Percentiles rank a stretch among this genome's conserved stretches.
phyloP scores from a whole-genome alignment of 257 asterid genomes.

The Plantago major region DNA sequence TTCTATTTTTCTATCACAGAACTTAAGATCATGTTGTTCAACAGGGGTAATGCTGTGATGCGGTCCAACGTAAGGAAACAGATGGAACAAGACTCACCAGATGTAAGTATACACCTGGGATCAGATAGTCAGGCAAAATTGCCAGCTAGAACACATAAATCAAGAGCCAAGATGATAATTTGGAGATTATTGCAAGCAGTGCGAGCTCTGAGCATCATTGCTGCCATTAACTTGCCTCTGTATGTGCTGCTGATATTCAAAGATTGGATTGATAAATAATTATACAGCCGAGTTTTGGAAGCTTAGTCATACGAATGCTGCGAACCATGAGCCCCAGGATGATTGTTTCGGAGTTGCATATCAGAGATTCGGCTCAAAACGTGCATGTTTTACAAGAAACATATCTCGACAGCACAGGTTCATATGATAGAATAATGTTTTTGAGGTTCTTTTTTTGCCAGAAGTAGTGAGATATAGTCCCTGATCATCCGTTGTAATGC shows the following conservation, averaged over 20 bases:
- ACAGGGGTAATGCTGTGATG: conserved; percentile 83
- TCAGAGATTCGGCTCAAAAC: too few species aligned
- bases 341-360: too few species aligned
- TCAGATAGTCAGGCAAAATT: conserved; percentile 22
- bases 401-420: too few species aligned
- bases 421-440: too few species aligned
- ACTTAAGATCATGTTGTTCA: neutral
- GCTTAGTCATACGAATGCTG: too few species aligned
- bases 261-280: conserved; percentile 87
- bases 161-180: conserved; percentile 42
- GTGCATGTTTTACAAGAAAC: too few species aligned
- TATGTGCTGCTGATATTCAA: conserved; percentile 81
- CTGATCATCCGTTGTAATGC: too few species aligned
- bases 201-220: conserved; percentile 47
- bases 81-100: conserved; percentile 34
- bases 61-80: conserved; percentile 59
- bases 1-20: neutral
- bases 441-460: too few species aligned
- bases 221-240: conserved; percentile 70
- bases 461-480: too few species aligned
- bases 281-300: too few species aligned
- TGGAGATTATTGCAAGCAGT: conserved; percentile 54
- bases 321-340: too few species aligned
- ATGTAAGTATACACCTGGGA: conserved; percentile 51
- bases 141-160: conserved; percentile 38